These are phyloP conservation scores for Candida nemodendra DNA, from an alignment of 805 yeast genomes.

Conservation along the genomic window DNA sequence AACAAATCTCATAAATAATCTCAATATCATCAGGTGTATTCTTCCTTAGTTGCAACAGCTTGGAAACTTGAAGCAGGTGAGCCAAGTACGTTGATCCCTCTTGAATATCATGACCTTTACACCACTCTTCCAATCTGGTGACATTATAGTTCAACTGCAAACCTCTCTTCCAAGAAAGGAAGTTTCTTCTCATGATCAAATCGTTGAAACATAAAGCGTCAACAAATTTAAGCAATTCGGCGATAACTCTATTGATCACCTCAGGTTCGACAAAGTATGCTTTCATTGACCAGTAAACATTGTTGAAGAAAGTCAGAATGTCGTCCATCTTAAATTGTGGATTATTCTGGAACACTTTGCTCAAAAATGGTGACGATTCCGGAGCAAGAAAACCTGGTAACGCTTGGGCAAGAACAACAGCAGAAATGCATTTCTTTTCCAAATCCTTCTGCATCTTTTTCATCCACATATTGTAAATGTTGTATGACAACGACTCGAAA, in stretches of 20 bases:
- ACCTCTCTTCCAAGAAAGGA: constrained; percentile 97
- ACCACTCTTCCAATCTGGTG: constrained; percentile 97
- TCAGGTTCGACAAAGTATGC: constrained; percentile 83
- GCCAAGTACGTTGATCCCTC: constrained; percentile 83
- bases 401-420: constrained; percentile 90
- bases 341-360: constrained; percentile 74
- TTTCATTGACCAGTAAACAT: constrained; percentile 90
- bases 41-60: constrained; percentile 87
- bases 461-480: constrained; percentile 96
- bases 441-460: constrained; percentile 87
- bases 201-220: constrained; percentile 96
- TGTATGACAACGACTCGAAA: constrained; percentile 87
- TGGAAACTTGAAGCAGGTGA: constrained; percentile 90
- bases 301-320: constrained; percentile 81
- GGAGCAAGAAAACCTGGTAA: constrained; percentile 94
- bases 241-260: constrained; percentile 79
- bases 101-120: constrained; percentile 86
- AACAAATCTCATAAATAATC: constrained; percentile 91
- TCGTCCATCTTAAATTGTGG: constrained; percentile 91
- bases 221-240: constrained; percentile 79
- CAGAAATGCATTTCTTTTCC: constrained; percentile 91
- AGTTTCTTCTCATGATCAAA: constrained; percentile 89
- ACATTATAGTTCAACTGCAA: constrained; percentile 94
- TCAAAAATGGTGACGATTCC: constrained; percentile 74
- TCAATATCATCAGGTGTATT: constrained; percentile 85